A percentile compares a stretch with the other conserved stretches of the same genome.
Evolutionary conservation across 495 filamentous ascomycete genomes (phyloP).

Genomic region (Xylaria castorea): DNA sequence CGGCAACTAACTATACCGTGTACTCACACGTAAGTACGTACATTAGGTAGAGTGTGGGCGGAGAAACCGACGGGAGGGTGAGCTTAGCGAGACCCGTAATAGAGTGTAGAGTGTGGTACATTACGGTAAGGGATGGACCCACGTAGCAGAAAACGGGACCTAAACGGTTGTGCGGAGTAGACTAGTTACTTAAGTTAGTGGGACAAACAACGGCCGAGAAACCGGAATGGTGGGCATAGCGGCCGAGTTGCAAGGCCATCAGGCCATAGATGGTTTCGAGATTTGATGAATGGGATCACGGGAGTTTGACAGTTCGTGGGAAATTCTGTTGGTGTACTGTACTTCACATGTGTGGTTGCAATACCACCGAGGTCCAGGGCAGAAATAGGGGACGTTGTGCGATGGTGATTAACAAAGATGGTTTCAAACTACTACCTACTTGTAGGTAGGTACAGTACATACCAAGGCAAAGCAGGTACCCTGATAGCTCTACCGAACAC

Average conservation of each 20-base stretch:
- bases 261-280: background rate
- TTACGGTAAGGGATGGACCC: constrained; percentile 15
- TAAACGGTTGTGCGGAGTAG: constrained; percentile 20
- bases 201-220: constrained; percentile 15
- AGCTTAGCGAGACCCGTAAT: background rate
- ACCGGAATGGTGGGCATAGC: background rate
- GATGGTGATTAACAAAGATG: background rate
- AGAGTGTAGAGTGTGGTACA: background rate
- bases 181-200: too few relatives aligned
- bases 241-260: constrained; percentile 4
- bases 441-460: too few relatives aligned
- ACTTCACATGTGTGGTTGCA: background rate
- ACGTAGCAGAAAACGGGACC: constrained; percentile 17
- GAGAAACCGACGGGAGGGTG: constrained; percentile 5
- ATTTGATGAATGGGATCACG: background rate
- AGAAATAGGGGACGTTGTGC: background rate
- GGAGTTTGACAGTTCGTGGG: background rate
- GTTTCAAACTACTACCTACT: background rate
- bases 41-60: background rate
- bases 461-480: constrained; percentile 16
- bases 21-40: background rate
- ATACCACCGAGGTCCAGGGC: background rate
- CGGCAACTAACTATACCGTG: background rate
- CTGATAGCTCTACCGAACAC: background rate
- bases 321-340: background rate